Percentiles rank a stretch among this genome's conserved stretches.
phyloP scores from a whole-genome alignment of 2,329 filamentous ascomycete species.

The Colletotrichum orbiculare region DNA sequence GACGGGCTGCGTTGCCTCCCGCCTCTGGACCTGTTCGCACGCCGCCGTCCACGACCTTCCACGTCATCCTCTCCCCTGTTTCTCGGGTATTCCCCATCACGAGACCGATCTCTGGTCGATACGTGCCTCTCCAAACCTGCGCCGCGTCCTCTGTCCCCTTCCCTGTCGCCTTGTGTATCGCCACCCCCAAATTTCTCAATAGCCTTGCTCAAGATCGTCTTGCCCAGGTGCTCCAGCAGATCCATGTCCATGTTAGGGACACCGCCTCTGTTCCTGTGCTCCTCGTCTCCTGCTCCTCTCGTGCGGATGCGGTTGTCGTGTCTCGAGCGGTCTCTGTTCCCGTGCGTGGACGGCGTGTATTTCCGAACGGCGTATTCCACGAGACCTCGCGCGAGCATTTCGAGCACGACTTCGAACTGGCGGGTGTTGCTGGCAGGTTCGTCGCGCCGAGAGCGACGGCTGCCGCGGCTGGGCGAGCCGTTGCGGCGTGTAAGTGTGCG shows the following conservation, averaged over 20 bases:
- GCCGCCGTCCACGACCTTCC: neutral
- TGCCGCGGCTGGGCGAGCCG: slow-evolving; percentile 11
- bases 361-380: slow-evolving; percentile 31
- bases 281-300: slow-evolving; percentile 2
- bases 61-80: neutral
- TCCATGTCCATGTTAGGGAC: slow-evolving; percentile 31
- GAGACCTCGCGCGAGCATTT: slow-evolving; percentile 27
- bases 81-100: neutral
- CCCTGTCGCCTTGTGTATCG: neutral
- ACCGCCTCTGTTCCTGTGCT: slow-evolving; percentile 15
- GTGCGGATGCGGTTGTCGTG: slow-evolving; percentile 5
- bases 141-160: neutral
- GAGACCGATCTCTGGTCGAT: slow-evolving; percentile 9
- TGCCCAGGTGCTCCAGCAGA: slow-evolving; percentile 29
- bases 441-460: slow-evolving; percentile 18
- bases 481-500: slow-evolving; percentile 27
- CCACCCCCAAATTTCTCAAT: slow-evolving; percentile 22
- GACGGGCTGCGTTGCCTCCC: neutral
- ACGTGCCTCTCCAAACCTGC: neutral
- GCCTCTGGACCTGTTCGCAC: neutral
- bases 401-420: slow-evolving; percentile 28
- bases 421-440: neutral
- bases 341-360: slow-evolving; percentile 20
- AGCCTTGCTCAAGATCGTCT: slow-evolving; percentile 28
- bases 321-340: neutral